A percentile compares a stretch with the other conserved stretches of the same genome.
Evolutionary conservation across 225 moss, liverwort and hornwort species (phyloP).

Genomic region (Thuidium tamariscinum): DNA sequence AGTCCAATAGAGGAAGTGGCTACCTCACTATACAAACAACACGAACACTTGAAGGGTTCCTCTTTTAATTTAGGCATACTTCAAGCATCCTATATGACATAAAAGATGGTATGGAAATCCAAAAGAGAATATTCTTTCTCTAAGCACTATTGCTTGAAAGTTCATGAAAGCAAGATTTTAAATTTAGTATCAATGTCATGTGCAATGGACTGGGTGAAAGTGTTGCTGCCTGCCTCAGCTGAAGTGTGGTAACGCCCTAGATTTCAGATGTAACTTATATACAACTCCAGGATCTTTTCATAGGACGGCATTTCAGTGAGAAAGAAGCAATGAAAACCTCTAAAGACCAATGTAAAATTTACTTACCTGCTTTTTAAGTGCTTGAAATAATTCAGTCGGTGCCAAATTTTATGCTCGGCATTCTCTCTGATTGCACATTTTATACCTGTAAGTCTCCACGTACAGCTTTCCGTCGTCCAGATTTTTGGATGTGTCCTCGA

Average conservation of each 20-base stretch:
- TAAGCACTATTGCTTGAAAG: not conserved
- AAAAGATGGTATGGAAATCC: not conserved
- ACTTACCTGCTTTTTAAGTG: constrained; percentile 68
- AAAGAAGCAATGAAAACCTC: not conserved
- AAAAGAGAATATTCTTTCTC: not conserved
- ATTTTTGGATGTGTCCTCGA: constrained; percentile 47
- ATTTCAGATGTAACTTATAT: not conserved
- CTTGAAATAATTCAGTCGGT: constrained; percentile 83
- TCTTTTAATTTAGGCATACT: not conserved
- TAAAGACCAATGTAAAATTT: not conserved
- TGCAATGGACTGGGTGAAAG: not conserved
- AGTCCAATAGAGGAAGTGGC: not conserved
- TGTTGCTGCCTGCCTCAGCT: not conserved
- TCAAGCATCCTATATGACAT: not conserved
- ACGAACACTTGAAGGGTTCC: not conserved
- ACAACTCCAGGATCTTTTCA: not conserved
- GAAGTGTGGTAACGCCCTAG: not conserved
- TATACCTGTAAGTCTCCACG: constrained; percentile 94
- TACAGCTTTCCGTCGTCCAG: constrained; percentile 72
- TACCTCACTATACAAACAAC: not conserved
- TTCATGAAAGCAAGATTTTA: not conserved
- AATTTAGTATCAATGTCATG: not conserved
- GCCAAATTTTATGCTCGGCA: constrained; percentile 97
- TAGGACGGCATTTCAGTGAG: not conserved
- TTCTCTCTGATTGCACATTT: constrained; percentile 97